These are phyloP conservation scores for Sphaerulina vaccinii DNA, from an alignment of 2,329 filamentous ascomycete species.

Conservation along the genomic window DNA sequence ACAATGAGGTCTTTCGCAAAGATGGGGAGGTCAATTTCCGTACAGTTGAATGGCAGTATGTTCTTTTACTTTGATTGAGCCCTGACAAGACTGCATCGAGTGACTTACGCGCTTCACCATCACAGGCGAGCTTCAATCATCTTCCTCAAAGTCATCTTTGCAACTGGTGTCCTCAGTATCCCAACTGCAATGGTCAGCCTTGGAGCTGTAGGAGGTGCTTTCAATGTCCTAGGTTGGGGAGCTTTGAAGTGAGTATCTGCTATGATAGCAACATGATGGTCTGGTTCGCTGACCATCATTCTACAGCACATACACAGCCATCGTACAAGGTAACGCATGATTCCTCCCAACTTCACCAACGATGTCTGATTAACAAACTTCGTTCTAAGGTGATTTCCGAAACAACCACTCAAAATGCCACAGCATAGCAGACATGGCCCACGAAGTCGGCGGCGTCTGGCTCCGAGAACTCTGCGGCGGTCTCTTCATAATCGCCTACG, in stretches of 20 bases:
- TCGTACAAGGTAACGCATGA: conserved; percentile 29
- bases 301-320: conserved; percentile 49
- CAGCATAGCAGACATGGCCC: conserved; percentile 58
- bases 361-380: too few species aligned
- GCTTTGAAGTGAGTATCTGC: conserved; percentile 33
- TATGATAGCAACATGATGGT: background rate
- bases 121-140: conserved; percentile 48
- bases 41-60: conserved; percentile 52
- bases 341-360: too few species aligned
- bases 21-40: conserved; percentile 53
- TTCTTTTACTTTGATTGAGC: background rate
- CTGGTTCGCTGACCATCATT: background rate
- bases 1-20: conserved; percentile 53
- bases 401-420: conserved; percentile 53
- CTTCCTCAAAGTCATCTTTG: conserved; percentile 55
- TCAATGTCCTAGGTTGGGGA: conserved; percentile 51
- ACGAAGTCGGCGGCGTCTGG: conserved; percentile 54
- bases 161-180: conserved; percentile 52
- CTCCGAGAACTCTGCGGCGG: conserved; percentile 55
- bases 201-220: conserved; percentile 49
- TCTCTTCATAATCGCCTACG: conserved; percentile 58
- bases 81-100: background rate
- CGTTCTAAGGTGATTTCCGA: conserved; percentile 50
- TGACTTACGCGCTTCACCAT: background rate
- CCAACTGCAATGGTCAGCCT: conserved; percentile 50